These are phyloP conservation scores for Brasilioporus rufonigricans DNA, from an alignment of 768 basidiomycete species.

Conservation along the genomic window DNA sequence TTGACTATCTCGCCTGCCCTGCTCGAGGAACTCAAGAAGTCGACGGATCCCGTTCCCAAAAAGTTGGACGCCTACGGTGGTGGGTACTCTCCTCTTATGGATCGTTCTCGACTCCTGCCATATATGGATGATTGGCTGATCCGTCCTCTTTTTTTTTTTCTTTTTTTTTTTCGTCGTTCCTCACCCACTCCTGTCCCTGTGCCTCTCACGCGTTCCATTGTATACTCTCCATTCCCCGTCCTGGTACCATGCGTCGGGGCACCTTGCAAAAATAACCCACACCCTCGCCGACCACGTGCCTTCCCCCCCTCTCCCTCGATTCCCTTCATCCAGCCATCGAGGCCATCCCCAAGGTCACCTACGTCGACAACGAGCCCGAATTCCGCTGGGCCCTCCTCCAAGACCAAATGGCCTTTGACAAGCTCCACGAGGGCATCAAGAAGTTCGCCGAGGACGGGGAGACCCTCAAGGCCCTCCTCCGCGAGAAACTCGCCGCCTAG, in stretches of 20 bases:
- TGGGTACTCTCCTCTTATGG: constrained; percentile 32
- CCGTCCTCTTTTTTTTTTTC: background rate
- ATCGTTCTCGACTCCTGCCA: background rate
- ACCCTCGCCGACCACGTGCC: background rate
- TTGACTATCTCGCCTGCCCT: constrained; percentile 90
- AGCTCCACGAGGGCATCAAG: constrained; percentile 96
- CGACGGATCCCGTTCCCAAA: constrained; percentile 74
- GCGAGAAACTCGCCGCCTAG: constrained; percentile 50
- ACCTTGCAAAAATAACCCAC: too few relatives aligned
- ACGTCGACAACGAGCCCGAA: constrained; percentile 88
- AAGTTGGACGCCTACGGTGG: constrained; percentile 69
- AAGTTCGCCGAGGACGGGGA: constrained; percentile 97
- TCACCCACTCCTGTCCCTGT: background rate
- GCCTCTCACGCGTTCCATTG: background rate
- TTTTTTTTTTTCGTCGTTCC: background rate
- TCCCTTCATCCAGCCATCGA: constrained; percentile 40
- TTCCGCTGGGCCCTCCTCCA: constrained; percentile 94
- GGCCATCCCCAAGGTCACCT: constrained; percentile 74
- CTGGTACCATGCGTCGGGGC: too few relatives aligned
- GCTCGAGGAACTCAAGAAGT: constrained; percentile 90
- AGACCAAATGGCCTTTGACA: constrained; percentile 98
- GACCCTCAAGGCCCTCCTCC: constrained; percentile 81
- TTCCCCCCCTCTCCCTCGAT: background rate
- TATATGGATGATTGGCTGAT: constrained; percentile 10
- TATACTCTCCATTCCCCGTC: background rate